Base-by-base conservation (phyloP, 2,329 filamentous ascomycete species). In the Alternaria longipes region DNA sequence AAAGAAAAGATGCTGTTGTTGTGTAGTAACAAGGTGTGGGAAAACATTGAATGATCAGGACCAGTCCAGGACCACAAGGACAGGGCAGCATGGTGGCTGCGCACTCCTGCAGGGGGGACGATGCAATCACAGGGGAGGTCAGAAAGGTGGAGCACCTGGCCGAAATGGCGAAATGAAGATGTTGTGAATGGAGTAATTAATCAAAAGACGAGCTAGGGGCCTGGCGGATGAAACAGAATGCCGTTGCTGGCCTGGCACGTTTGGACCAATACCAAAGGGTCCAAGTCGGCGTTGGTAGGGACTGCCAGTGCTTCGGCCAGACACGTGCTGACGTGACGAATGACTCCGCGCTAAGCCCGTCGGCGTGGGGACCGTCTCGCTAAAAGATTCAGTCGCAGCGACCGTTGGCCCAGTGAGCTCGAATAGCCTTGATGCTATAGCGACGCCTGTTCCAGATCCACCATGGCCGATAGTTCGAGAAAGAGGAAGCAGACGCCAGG, bases 401-500 rank as follows among this genome's bases (percentile, higher is more conserved):
- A 54, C 52, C 60, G 62, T 63, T 67, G 66, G 46, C 46, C 46
- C 46, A 50, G 46, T 38, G 46, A 50, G 46, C 20, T 12, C 3
- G 46, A 36, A 38, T 36, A 50, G 46, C 16, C 16, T 50, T n/a
- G 46, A 16, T 24, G 34, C 28, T 30, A 38, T 36, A 34, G 30
- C 34, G 46, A 50, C 34, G 34, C 30, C 34, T 36, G 46, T 24
- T 22, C 20, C 46, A 24, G 36, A 18, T 20, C 20, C 46, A 56
- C 20, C 30, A 69, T 68, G 65, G 65, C 65, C 32, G 69, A 74
- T 47, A 55, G 42, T 30, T 59, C 65, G 5, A 74, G 66, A 57
- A 74, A 73, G 59, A 67, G 72, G 30, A 73, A 71, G 60, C 66
- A 64, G 16, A 22, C 63, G 26, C 56, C 65, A 22, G 38, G 18